Evolutionary conservation across 139 green algal genomes (phyloP).

Genomic region (Chlorella sp.): DNA sequence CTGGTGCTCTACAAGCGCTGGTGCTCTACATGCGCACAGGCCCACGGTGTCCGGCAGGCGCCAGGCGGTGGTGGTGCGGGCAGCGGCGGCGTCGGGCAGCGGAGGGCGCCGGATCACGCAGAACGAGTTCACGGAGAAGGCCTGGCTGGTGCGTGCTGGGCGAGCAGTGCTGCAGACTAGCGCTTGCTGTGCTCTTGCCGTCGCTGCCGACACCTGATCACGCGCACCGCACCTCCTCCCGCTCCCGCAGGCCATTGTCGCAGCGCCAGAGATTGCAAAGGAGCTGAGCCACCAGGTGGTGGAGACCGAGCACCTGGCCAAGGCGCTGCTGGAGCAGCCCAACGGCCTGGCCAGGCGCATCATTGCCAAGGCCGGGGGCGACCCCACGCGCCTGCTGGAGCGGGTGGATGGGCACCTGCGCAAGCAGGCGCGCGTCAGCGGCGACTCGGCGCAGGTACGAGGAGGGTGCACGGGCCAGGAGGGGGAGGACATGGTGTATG

Average conservation of each 20-base stretch:
- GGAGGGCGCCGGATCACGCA: conserved; percentile 74
- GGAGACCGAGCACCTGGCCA: conserved; percentile 96
- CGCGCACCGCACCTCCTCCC: too few relatives aligned
- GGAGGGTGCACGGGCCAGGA: background rate
- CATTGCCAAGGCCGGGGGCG: conserved; percentile 76
- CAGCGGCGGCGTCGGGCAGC: background rate
- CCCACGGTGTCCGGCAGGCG: background rate
- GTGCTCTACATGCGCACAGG: too few relatives aligned
- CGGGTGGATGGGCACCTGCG: conserved; percentile 73
- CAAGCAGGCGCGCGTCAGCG: conserved; percentile 68
- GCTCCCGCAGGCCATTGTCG: conserved; percentile 71
- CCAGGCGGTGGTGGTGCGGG: background rate
- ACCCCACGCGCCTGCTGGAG: conserved; percentile 74
- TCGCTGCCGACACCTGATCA: too few relatives aligned
- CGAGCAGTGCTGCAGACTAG: too few relatives aligned
- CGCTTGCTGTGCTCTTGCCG: too few relatives aligned
- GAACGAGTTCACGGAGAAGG: conserved; percentile 94
- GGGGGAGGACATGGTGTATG: background rate
- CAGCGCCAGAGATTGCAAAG: conserved; percentile 79
- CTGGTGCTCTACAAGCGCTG: background rate
- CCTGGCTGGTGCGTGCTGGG: conserved; percentile 70
- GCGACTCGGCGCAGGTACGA: conserved; percentile 62
- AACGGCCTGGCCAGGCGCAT: conserved; percentile 70
- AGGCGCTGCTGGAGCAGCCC: conserved; percentile 93
- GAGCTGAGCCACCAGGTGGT: conserved; percentile 85